Evolutionary conservation across 805 yeast genomes (phyloP).

Genomic region (Phaffomyces opuntiae): DNA sequence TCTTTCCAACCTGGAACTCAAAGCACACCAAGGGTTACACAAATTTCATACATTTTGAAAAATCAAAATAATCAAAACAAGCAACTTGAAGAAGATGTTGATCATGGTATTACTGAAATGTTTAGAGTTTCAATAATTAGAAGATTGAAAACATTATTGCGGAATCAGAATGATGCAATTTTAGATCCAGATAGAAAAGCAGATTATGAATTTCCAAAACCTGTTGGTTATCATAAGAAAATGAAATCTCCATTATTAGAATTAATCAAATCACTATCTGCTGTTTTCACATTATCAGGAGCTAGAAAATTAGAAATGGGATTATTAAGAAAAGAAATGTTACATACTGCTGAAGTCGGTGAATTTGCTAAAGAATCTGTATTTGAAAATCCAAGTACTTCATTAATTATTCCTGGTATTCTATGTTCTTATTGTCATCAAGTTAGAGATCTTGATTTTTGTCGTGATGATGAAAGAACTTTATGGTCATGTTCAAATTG

Average conservation of each 20-base stretch:
- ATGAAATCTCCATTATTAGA: constrained; percentile 71
- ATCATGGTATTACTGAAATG: constrained; percentile 43
- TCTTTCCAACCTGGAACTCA: constrained; percentile 25
- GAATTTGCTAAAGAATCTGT: constrained; percentile 77
- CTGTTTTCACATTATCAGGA: constrained; percentile 61
- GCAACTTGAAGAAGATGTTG: constrained; percentile 29
- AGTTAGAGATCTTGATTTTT: constrained; percentile 72
- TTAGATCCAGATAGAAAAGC: constrained; percentile 53
- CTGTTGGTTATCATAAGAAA: constrained; percentile 65
- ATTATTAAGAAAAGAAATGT: constrained; percentile 63
- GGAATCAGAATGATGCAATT: constrained; percentile 67
- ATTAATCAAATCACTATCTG: constrained; percentile 67
- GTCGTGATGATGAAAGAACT: constrained; percentile 50
- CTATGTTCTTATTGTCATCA: constrained; percentile 76
- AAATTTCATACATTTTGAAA: constrained; percentile 47
- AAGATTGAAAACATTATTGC: constrained; percentile 57
- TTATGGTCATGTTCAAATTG: constrained; percentile 65
- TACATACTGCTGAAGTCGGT: constrained; percentile 66
- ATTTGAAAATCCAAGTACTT: constrained; percentile 69
- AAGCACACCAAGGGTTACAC: constrained; percentile 58
- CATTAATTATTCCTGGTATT: constrained; percentile 58
- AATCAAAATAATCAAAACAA: constrained; percentile 28
- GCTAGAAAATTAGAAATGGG: constrained; percentile 67
- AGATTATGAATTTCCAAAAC: constrained; percentile 66
- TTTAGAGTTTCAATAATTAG: constrained; percentile 60